Conservation (phyloP, 2,329 filamentous ascomycete species). For the Colletotrichum lentis region DNA sequence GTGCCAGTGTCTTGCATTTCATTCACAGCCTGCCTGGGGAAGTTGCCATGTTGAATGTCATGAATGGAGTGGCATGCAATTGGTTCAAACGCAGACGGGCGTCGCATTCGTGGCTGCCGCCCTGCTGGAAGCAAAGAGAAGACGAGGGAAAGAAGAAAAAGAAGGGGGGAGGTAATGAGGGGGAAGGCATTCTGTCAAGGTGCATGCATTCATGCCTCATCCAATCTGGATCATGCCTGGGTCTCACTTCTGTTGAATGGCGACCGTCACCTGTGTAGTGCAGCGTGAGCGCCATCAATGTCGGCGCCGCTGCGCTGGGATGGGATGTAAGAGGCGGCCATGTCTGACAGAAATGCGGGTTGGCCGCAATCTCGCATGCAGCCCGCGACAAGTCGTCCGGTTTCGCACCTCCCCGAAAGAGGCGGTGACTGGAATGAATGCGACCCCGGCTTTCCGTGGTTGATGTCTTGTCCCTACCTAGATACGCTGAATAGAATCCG, state of each 20-base stretch:
- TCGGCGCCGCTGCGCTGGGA: neutral
- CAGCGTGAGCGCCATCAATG: neutral
- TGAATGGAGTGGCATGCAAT: neutral
- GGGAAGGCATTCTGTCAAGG: constrained; percentile 8
- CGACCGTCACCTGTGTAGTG: neutral
- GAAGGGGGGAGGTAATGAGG: neutral
- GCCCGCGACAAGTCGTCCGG: constrained; percentile 7
- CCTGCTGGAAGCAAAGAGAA: too few species aligned
- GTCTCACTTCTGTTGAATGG: constrained; percentile 18
- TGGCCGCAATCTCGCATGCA: neutral
- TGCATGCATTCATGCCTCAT: constrained; percentile 16
- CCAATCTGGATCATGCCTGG: constrained; percentile 16
- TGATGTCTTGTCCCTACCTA: neutral
- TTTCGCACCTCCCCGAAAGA: constrained; percentile 15
- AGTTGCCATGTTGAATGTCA: too few species aligned
- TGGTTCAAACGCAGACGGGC: neutral
- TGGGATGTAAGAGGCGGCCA: neutral
- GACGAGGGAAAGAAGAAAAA: too few species aligned
- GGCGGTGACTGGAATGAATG: neutral
- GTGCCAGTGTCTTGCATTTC: constrained; percentile 2
- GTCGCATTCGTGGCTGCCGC: neutral
- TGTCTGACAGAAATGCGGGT: constrained; percentile 9
- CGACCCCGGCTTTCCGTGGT: neutral
- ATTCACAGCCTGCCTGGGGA: neutral
- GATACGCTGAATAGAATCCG: constrained; percentile 9